These are phyloP conservation scores for Leccinum sublutescens DNA, from an alignment of 768 basidiomycete species.

Conservation along the genomic window DNA sequence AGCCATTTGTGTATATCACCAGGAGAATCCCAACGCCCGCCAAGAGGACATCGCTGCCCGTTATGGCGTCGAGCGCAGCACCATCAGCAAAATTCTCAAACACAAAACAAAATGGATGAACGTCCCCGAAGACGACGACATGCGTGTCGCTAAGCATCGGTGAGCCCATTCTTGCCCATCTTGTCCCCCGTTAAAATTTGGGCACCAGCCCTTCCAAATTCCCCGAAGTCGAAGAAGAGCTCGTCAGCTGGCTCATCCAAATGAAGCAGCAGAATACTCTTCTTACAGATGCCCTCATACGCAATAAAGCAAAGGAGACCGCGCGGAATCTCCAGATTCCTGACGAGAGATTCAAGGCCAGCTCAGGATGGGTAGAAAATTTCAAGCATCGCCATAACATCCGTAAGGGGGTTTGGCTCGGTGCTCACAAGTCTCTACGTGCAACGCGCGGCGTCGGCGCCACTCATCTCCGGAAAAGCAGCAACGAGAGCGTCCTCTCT, in stretches of 20 bases:
- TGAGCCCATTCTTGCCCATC: slow-evolving; percentile 28
- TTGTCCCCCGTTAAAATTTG: slow-evolving; percentile 7
- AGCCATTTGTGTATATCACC: slow-evolving; percentile 67
- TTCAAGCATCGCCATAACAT: slow-evolving; percentile 85
- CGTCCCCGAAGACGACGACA: slow-evolving; percentile 55
- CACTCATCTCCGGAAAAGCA: slow-evolving; percentile 37
- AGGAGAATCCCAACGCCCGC: slow-evolving; percentile 61
- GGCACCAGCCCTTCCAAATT: slow-evolving; percentile 70
- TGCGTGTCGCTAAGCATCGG: slow-evolving; percentile 70
- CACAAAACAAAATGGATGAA: slow-evolving; percentile 80
- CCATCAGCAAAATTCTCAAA: slow-evolving; percentile 92
- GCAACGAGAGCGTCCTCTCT: slow-evolving; percentile 35
- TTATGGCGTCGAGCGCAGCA: slow-evolving; percentile 85
- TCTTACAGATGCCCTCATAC: slow-evolving; percentile 65
- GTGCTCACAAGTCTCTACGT: slow-evolving; percentile 37
- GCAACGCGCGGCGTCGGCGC: slow-evolving; percentile 31
- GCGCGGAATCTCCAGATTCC: slow-evolving; percentile 54
- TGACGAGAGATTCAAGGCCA: slow-evolving; percentile 85
- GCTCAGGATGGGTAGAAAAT: slow-evolving; percentile 88
- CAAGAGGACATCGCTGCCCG: slow-evolving; percentile 81
- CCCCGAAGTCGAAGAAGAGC: slow-evolving; percentile 67
- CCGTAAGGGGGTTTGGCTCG: slow-evolving; percentile 58
- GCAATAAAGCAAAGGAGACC: slow-evolving; percentile 65
- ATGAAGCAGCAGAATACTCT: slow-evolving; percentile 45
- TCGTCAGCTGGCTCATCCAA: slow-evolving; percentile 59